phyloP scores from a whole-genome alignment of 805 yeast genomes.

The Yarrowia osloensis region DNA sequence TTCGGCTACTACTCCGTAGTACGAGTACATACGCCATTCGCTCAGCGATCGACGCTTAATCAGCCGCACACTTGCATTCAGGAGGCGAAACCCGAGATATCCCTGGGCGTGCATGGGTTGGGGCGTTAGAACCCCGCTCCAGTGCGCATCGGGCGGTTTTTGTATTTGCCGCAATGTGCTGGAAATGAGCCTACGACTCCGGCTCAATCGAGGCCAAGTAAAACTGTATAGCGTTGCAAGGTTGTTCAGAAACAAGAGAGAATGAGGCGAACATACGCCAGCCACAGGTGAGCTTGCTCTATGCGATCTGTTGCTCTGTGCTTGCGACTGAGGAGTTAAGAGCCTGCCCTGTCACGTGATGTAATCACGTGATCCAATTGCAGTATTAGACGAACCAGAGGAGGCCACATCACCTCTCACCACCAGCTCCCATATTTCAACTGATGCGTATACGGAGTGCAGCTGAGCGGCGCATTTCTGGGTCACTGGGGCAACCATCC shows the following conservation, averaged over 20 bases:
- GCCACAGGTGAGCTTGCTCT: not conserved
- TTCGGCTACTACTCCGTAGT: too few species aligned
- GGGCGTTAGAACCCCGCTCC: not conserved
- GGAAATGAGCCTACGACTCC: not conserved
- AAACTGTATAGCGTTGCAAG: not conserved
- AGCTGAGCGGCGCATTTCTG: not conserved
- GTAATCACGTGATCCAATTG: too few species aligned
- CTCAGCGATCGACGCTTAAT: constrained; percentile 6
- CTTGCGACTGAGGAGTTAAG: too few species aligned
- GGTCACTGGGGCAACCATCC: constrained; percentile 18
- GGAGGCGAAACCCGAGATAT: too few species aligned
- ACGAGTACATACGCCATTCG: too few species aligned
- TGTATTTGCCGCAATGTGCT: not conserved
- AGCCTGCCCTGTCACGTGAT: not conserved
- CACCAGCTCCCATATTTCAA: not conserved
- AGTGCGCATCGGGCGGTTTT: not conserved
- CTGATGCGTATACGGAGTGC: not conserved
- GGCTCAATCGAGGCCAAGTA: not conserved
- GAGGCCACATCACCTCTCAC: too few species aligned
- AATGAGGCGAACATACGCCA: not conserved
- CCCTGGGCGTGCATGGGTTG: not conserved
- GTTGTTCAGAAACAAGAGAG: not conserved
- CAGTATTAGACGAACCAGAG: too few species aligned
- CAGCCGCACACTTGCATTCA: constrained; percentile 12
- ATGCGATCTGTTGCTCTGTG: not conserved